These are phyloP conservation scores for Tetrapisispora pingtungensis DNA, from an alignment of 805 yeast species.

Conservation along the genomic window DNA sequence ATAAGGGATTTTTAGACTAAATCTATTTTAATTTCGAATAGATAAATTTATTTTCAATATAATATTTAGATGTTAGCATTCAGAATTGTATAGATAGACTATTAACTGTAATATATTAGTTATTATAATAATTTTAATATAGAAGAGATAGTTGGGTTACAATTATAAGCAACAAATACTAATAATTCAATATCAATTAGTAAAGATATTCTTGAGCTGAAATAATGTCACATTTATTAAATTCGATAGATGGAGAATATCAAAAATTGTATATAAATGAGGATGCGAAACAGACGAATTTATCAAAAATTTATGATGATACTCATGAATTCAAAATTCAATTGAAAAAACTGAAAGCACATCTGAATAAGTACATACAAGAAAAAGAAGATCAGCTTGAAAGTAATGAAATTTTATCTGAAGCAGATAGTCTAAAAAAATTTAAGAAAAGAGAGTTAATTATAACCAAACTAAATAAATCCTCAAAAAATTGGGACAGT, in stretches of 20 bases:
- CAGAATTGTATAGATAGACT: too few species aligned
- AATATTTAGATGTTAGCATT: too few species aligned
- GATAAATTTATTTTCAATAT: too few species aligned
- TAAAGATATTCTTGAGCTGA: background rate
- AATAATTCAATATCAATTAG: too few species aligned
- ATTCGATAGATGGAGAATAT: constrained; percentile 13
- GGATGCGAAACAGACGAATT: constrained; percentile 8
- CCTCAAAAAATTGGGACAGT: constrained; percentile 26
- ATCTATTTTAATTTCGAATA: too few species aligned
- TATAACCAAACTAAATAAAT: constrained; percentile 22
- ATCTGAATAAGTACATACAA: constrained; percentile 28
- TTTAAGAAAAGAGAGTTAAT: constrained; percentile 18
- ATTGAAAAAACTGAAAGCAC: constrained; percentile 34
- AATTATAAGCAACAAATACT: too few species aligned
- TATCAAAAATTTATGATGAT: constrained; percentile 20
- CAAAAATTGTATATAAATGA: constrained; percentile 13
- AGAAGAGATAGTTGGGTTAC: too few species aligned
- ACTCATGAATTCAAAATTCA: constrained; percentile 31
- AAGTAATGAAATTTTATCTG: constrained; percentile 6
- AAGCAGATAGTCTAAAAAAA: constrained; percentile 11
- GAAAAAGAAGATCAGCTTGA: constrained; percentile 8
- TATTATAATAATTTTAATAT: too few species aligned
- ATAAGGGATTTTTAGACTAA: too few species aligned
- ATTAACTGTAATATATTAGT: too few species aligned
- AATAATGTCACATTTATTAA: constrained; percentile 14